Base-by-base conservation (phyloP, 2,329 filamentous ascomycete genomes). In the Pestalotiopsis sp. region DNA sequence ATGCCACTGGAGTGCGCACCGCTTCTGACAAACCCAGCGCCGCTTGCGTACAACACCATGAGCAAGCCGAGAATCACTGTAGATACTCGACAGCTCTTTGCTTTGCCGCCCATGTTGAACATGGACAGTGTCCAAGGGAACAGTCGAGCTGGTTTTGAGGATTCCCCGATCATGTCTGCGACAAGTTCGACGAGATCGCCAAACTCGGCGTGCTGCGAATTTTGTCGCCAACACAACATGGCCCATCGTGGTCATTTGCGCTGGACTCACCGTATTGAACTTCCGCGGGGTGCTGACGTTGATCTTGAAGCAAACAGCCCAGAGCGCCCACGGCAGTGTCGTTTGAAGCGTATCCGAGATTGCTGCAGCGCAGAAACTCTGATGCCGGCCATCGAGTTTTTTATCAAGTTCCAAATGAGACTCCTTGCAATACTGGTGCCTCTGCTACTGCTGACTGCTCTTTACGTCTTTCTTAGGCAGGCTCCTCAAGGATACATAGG, bases 41-140 rank as follows among this genome's bases (percentile, higher is more conserved):
- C 59, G n/a, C 59, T 36, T 39, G 14, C 27, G 27, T 39, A 39
- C n/a, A 17, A 27, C 13, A 62, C 59, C 3, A 62, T 39, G 59
- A 62, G 57, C 23, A 59, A 20, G 20, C 59, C 59, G 4, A 62
- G 36, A 20, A 36, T 62, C n/a, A 62, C 25, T 31, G 27, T 62
- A 12, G 36, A 39, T 12, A 62, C 31, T 62, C 25, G n/a, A 12
- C 59, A 39, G 9, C 1, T 20, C n/a, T 17, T 20, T 39, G 27
- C 59, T 36, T 14, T 62, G 20, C 14, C 36, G 11, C 59, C 31
- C 38, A 41, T 17, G 6, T 20, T 39, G 59, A 62, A 9, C 11
- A 62, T 38, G 11, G 59, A 62, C n/a, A 27, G n/a, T 62, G 17
- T 62, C 20, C 59, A 62, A 11, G 59, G 59, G n/a, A 62, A 62